Percentiles rank a stretch among this genome's conserved stretches.
These are phyloP conservation scores for Lachnellula suecica DNA, from an alignment of 2,329 filamentous ascomycete species.

Conservation along the genomic window DNA sequence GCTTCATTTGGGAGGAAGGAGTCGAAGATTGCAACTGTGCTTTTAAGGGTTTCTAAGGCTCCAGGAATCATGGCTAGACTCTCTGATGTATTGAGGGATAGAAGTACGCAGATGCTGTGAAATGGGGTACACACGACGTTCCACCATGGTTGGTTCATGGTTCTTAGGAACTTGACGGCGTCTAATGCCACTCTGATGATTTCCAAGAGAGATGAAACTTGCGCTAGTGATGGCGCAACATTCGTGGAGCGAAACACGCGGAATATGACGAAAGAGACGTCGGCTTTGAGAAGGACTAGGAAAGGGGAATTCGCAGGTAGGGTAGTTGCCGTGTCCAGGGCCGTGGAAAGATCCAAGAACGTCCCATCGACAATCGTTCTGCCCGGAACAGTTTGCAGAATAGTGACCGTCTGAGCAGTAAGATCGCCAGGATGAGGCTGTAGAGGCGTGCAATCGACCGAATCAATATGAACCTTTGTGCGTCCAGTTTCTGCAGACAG, in stretches of 20 bases:
- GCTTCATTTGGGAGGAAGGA: constrained; percentile 22
- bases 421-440: constrained; percentile 11
- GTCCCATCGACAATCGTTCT: not conserved
- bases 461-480: constrained; percentile 18
- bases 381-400: constrained; percentile 12
- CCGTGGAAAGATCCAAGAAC: constrained; percentile 1
- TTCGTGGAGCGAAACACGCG: constrained; percentile 11
- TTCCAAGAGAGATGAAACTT: constrained; percentile 7
- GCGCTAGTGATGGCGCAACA: constrained; percentile 1
- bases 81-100: constrained; percentile 18
- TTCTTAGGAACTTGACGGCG: constrained; percentile 12
- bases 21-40: constrained; percentile 11
- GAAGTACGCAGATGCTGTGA: constrained; percentile 21
- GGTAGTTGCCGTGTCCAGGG: not conserved
- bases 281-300: constrained; percentile 14
- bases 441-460: constrained; percentile 12
- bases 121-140: constrained; percentile 22
- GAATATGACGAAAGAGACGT: constrained; percentile 21
- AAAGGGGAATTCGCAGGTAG: constrained; percentile 8
- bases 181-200: constrained; percentile 19
- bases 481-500: constrained; percentile 23
- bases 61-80: constrained; percentile 18
- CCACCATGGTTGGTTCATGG: constrained; percentile 22
- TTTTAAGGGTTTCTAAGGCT: constrained; percentile 19
- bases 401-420: constrained; percentile 15